Evolutionary conservation across 1,284 basidiomycete species (phyloP).

Genomic region (Xerocomus nothofagi): DNA sequence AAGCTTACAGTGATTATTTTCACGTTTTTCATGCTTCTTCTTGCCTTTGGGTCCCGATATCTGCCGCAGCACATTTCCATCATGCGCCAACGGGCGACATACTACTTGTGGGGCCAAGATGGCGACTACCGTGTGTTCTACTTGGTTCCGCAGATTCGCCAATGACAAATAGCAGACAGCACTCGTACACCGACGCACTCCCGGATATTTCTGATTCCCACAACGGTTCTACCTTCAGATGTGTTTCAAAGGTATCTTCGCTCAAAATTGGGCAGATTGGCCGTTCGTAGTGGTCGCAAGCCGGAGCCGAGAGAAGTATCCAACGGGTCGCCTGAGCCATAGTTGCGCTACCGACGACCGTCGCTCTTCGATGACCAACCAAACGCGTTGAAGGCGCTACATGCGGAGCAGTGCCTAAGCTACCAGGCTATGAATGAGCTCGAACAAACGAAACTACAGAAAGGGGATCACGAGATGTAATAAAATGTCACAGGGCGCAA

Average conservation of each 20-base stretch:
- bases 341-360: too few species aligned
- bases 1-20: conserved; percentile 36
- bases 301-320: too few species aligned
- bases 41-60: conserved; percentile 38
- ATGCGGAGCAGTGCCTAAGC: too few species aligned
- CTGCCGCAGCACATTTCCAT: conserved; percentile 39
- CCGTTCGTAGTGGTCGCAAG: too few species aligned
- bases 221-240: conserved; percentile 5
- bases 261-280: background rate
- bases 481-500: too few species aligned
- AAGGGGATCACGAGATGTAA: too few species aligned
- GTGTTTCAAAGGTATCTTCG: conserved; percentile 15
- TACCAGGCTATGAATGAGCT: too few species aligned
- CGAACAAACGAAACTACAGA: too few species aligned
- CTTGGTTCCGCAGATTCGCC: background rate
- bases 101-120: conserved; percentile 44
- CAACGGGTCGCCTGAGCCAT: too few species aligned
- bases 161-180: conserved; percentile 16
- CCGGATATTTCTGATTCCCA: conserved; percentile 1
- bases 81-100: conserved; percentile 41
- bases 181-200: conserved; percentile 1
- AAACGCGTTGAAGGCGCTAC: too few species aligned
- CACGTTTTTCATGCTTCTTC: conserved; percentile 30
- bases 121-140: conserved; percentile 27
- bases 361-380: too few species aligned